Evolutionary conservation across 495 filamentous ascomycete genomes (phyloP).

Genomic region (Penicillium daleae): DNA sequence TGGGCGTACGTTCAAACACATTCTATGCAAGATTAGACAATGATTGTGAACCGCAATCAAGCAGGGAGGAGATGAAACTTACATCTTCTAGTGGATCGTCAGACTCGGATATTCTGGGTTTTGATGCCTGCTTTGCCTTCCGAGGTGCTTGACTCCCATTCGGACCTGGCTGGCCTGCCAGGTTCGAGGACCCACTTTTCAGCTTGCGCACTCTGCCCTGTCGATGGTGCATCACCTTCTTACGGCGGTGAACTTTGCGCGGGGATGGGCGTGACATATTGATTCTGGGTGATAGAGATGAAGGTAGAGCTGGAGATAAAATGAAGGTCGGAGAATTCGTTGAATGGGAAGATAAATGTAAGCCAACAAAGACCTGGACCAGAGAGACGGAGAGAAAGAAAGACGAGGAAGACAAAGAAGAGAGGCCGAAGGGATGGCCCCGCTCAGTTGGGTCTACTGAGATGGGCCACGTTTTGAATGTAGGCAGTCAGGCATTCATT

Average conservation of each 20-base stretch:
- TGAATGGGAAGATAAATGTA: background rate
- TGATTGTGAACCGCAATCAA: background rate
- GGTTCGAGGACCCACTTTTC: background rate
- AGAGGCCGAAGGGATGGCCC: background rate
- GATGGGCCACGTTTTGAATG: background rate
- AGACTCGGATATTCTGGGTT: slow-evolving; percentile 17
- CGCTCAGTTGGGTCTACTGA: background rate
- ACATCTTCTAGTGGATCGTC: slow-evolving; percentile 31
- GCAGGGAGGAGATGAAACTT: background rate
- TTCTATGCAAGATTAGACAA: slow-evolving; percentile 28
- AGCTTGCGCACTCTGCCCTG: slow-evolving; percentile 4
- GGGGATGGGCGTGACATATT: slow-evolving; percentile 17
- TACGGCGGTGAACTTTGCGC: slow-evolving; percentile 16
- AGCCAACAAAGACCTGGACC: background rate
- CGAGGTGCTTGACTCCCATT: background rate
- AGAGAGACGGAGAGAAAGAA: background rate
- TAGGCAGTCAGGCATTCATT: background rate
- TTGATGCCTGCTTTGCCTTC: background rate
- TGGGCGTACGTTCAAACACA: slow-evolving; percentile 27
- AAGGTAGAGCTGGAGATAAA: background rate
- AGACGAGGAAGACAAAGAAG: background rate
- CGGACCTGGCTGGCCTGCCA: background rate
- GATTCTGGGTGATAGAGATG: no score
- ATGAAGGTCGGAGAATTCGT: no score
- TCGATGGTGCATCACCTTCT: slow-evolving; percentile 5